A percentile compares a stretch with the other conserved stretches of the same genome.
Conservation (phyloP, 2,329 filamentous ascomycete genomes). For the Sporothrix curviconia region DNA sequence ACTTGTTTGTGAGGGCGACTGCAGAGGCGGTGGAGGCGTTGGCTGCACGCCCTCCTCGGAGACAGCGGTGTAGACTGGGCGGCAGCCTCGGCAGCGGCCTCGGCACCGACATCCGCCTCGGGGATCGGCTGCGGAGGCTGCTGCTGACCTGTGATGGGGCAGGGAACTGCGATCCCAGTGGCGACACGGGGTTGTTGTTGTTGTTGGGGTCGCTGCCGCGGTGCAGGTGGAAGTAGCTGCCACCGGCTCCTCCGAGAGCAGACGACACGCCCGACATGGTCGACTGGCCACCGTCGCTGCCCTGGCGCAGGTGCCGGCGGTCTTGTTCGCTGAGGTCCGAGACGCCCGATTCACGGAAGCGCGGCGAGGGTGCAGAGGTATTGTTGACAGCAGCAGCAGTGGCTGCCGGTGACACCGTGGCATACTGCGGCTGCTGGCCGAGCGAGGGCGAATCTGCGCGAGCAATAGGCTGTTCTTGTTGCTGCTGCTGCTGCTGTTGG, state of each 20-base stretch:
- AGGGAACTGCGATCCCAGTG: not conserved
- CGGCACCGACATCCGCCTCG: constrained; percentile 7
- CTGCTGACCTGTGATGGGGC: not conserved
- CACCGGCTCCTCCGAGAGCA: too few relatives aligned
- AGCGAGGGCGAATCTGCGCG: too few relatives aligned
- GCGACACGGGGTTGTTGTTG: too few relatives aligned
- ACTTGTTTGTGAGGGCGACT: not conserved
- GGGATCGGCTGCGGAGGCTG: constrained; percentile 1
- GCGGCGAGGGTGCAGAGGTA: not conserved
- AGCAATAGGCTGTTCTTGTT: constrained; percentile 21
- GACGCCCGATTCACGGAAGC: constrained; percentile 31
- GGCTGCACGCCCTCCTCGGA: too few relatives aligned
- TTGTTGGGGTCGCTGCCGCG: too few relatives aligned
- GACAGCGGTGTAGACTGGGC: not conserved
- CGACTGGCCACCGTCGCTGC: constrained; percentile 36
- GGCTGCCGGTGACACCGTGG: not conserved
- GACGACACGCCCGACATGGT: constrained; percentile 14
- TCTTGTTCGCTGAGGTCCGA: constrained; percentile 37
- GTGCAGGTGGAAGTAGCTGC: too few relatives aligned
- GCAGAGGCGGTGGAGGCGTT: too few relatives aligned
- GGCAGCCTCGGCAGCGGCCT: constrained; percentile 6
- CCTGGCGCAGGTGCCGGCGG: constrained; percentile 34
- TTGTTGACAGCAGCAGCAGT: constrained; percentile 5
- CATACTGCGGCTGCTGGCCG: constrained; percentile 1
- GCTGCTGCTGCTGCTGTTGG: constrained; percentile 25